Conservation (phyloP, 2,329 filamentous ascomycete species). For the Whalleya microplaca region DNA sequence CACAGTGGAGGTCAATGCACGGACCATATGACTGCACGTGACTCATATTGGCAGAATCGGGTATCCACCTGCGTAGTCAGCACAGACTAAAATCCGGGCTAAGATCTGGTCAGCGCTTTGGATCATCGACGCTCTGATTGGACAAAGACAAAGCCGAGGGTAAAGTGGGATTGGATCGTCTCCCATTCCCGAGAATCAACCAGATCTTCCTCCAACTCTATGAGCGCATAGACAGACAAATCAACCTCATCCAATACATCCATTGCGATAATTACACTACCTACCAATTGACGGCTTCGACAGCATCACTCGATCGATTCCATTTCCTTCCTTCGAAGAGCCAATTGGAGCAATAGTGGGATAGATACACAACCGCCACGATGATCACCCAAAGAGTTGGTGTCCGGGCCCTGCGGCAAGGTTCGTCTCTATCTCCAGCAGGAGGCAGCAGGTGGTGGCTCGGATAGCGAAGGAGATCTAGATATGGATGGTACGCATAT, state of each 20-base stretch:
- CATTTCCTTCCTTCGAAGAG: neutral
- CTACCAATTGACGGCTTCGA: neutral
- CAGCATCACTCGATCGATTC: neutral
- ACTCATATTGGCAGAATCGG: no score
- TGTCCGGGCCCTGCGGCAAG: constrained; percentile 62
- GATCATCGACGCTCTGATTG: constrained; percentile 19
- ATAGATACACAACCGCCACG: constrained; percentile 19
- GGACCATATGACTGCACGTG: constrained; percentile 25
- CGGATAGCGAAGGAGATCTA: neutral
- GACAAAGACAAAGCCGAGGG: constrained; percentile 22
- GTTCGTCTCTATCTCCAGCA: constrained; percentile 42
- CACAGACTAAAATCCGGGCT: no score
- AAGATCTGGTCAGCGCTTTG: constrained; percentile 13
- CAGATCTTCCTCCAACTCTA: constrained; percentile 18
- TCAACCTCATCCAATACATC: neutral
- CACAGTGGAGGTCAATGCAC: constrained; percentile 21
- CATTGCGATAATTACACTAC: no score
- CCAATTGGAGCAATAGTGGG: no score
- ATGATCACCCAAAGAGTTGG: constrained; percentile 64
- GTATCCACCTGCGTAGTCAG: no score
- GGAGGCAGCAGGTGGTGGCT: neutral
- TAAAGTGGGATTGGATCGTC: constrained; percentile 21
- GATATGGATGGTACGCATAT: constrained; percentile 24
- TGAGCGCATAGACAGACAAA: constrained; percentile 29
- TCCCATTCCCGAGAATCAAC: constrained; percentile 12